These are phyloP conservation scores for Fusarium newnesense DNA, from an alignment of 2,329 filamentous ascomycete genomes.

Conservation along the genomic window DNA sequence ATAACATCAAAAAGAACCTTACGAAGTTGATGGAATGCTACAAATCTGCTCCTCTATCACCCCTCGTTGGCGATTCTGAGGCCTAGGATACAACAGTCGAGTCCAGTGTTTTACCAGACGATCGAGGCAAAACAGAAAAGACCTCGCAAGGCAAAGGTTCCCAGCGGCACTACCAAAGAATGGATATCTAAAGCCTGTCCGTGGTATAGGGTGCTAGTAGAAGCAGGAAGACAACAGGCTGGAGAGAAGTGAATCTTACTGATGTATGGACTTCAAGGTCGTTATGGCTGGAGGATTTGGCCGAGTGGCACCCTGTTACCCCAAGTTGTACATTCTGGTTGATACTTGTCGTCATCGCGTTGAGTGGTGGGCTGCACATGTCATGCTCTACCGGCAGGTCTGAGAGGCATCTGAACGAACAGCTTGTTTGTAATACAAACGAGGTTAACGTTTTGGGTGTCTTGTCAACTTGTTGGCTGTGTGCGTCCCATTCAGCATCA, in stretches of 20 bases:
- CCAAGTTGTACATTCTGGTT: background rate
- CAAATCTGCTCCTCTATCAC: too few species aligned
- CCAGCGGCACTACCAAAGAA: too few species aligned
- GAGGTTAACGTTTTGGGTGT: background rate
- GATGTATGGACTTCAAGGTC: background rate
- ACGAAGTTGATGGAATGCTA: too few species aligned
- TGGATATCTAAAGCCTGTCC: too few species aligned
- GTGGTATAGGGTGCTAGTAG: too few species aligned
- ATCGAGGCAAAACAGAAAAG: too few species aligned
- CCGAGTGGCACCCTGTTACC: background rate
- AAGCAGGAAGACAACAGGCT: too few species aligned
- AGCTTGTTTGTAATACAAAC: background rate
- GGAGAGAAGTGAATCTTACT: background rate
- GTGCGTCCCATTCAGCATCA: background rate
- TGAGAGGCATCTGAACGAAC: background rate
- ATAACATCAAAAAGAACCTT: too few species aligned
- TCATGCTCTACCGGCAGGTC: background rate
- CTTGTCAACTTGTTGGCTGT: background rate
- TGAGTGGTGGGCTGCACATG: background rate
- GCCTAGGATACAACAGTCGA: too few species aligned
- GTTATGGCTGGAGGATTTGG: background rate
- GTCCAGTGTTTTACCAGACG: too few species aligned
- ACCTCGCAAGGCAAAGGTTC: too few species aligned
- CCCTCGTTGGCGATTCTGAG: too few species aligned
- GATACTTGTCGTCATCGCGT: background rate